Evolutionary conservation across 805 yeast species (phyloP), one percentile per base, ranked within the genome.

Genomic region (Candida anglica): DNA sequence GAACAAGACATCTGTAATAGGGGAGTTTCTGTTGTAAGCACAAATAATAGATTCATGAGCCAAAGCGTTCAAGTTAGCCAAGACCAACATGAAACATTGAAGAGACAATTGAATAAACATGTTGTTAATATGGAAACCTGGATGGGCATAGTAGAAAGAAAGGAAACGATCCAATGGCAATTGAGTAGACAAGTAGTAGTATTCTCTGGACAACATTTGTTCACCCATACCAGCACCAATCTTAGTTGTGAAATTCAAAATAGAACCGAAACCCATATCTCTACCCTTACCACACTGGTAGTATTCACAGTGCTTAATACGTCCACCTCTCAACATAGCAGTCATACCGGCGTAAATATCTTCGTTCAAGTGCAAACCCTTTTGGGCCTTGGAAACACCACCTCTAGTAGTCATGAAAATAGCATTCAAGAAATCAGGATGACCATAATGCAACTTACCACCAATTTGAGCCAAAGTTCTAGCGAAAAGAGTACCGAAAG

Each of bases 201-300:
- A 84, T 53, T 85, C 94, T 47, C 94, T 69, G 3, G 91, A 83
- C 37, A 85, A 67, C 76, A 83, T 78, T 52, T 85, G 94, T 50
- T 85, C 94, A 30, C 93, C 91, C 94, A 85, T 85, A 39, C 93
- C 94, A 35, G 93, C 86, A 30, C 94, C 94, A 56, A 85, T 84
- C 51, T 85, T 85, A 15, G 91, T 81, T 5, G 86, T 82, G 60
- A 85, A 85, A 55, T 82, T 84, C 57, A 82, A 70, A 50, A 85
- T 84, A 2, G 93, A 83, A 3, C 86, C 85, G 58, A 85, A 84
- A 3, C 94, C 93, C 50, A 85, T 69, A 63, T 85, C 93, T 54
- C 94, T 69, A 27, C 94, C 94, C 55, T 85, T 85, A 39, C 94
- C 94, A 62, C 94, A 85, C 50, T 85, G 94, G 44, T 76, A 72